Evolutionary conservation across 345 rosid genomes (phyloP), one percentile per base, ranked within the genome.

Genomic region (Eucalyptus victrix): DNA sequence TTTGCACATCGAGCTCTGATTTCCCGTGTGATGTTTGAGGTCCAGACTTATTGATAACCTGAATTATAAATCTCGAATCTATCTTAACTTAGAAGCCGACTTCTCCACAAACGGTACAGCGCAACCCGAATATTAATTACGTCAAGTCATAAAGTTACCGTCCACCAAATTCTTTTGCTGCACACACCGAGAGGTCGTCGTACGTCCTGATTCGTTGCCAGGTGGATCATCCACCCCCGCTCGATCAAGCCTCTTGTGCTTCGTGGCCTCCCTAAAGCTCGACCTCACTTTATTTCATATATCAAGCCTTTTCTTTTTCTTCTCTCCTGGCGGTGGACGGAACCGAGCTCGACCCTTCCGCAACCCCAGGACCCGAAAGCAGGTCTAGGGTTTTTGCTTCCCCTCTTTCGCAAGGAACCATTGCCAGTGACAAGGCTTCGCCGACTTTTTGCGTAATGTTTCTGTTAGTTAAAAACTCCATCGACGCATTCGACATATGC

Each of bases 1-100:
- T 24, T 56, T 1, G 14, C 5, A 0, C 60, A 9, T 21, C 3
- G 30, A 24, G 6, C 13, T 24, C 12, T 53, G 58, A 0, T 56
- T 56, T 56, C 30, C 1, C 30, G 0, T 24, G 6, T 21, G 5
- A 23, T 0, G 12, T 0, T 54, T 23, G 60, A 56, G 30, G 3
- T 56, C 30, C 12, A 56, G 13, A 56, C 62, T 56, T 56, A 56
- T 56, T 0, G 1, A 24, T 56, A 2, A 24, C 30, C 3, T 24
- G 13, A 56, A 56, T 53, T 53, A 53, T 53, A 24, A 56, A 19
- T 19, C 26, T 53, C 0, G 58, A 53, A 53, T 7, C 24, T 21
- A 21, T 53, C 58, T 53, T 21, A 4, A 53, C 58, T 24, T 5
- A 24, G 28, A 56, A 56, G 13, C 62, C 62, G 62, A 0, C 62